phyloP scores from a whole-genome alignment of 345 rosid genomes.

The Eucalyptus caleyi region DNA sequence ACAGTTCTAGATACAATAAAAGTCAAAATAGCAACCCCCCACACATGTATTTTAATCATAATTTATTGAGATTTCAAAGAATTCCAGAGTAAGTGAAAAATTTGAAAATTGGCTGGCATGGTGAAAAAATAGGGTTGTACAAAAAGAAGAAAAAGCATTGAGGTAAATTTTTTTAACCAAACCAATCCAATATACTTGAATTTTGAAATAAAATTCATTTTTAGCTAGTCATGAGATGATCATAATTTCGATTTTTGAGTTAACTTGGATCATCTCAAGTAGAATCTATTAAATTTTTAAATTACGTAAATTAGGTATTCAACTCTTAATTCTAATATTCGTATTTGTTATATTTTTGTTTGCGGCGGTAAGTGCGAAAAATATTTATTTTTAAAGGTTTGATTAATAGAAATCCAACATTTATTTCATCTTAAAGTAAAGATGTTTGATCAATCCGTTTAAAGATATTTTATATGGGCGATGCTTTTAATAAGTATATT shows the following conservation, averaged over 20 bases:
- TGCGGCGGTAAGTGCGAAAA: fast-evolving
- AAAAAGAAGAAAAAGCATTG: neutral
- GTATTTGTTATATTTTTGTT: no score
- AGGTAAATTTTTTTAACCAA: neutral
- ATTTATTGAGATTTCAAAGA: no score
- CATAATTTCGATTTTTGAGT: neutral
- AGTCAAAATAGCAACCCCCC: neutral
- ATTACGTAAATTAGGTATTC: no score
- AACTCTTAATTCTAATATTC: fast-evolving
- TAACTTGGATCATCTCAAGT: neutral
- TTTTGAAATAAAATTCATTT: no score
- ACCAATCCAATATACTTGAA: neutral
- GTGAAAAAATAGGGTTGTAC: neutral
- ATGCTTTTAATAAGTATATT: neutral
- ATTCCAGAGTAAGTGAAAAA: no score
- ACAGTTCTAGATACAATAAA: neutral
- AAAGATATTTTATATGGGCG: no score
- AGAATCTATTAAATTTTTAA: no score
- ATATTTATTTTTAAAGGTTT: neutral
- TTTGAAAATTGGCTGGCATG: neutral
- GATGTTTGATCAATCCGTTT: no score
- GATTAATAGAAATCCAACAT: neutral
- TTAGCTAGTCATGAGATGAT: neutral
- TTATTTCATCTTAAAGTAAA: neutral
- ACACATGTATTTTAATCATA: no score